Evolutionary conservation across 441 rosid species (phyloP).

Genomic region (Metrosideros polymorpha): DNA sequence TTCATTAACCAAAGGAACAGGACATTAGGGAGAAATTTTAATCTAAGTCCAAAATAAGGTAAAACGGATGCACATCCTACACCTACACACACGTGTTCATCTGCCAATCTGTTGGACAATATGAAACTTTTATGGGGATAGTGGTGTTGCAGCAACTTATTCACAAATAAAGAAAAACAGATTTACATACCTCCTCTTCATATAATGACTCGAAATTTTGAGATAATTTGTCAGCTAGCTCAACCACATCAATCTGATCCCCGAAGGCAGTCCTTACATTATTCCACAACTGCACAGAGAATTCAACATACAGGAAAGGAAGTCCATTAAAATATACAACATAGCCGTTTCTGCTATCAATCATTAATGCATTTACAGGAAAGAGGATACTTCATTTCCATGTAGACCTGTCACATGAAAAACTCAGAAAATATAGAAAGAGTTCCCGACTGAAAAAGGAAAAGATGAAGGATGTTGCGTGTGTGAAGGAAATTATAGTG

Average conservation of each 20-base stretch:
- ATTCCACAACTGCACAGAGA: slow-evolving; percentile 75
- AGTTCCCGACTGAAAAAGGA: neutral
- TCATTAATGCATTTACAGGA: neutral
- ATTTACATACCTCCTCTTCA: slow-evolving; percentile 64
- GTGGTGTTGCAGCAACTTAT: neutral
- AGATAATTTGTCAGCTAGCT: slow-evolving; percentile 63
- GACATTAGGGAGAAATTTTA: neutral
- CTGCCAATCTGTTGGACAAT: neutral
- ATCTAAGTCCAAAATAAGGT: neutral
- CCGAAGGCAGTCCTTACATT: slow-evolving; percentile 49
- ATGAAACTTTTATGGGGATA: neutral
- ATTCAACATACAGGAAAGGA: neutral
- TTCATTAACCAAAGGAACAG: neutral
- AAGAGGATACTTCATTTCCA: neutral
- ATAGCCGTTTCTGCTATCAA: neutral
- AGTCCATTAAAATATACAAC: neutral
- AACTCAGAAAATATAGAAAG: neutral
- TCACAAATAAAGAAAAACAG: neutral
- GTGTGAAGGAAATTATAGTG: neutral
- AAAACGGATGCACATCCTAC: neutral
- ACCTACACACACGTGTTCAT: neutral
- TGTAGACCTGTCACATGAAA: neutral
- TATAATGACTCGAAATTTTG: slow-evolving; percentile 62
- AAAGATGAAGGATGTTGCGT: neutral
- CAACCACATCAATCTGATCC: slow-evolving; percentile 71